Evolutionary conservation across 78 protist genomes (phyloP).

Genomic region (Dictyostelium brefeldianum): DNA sequence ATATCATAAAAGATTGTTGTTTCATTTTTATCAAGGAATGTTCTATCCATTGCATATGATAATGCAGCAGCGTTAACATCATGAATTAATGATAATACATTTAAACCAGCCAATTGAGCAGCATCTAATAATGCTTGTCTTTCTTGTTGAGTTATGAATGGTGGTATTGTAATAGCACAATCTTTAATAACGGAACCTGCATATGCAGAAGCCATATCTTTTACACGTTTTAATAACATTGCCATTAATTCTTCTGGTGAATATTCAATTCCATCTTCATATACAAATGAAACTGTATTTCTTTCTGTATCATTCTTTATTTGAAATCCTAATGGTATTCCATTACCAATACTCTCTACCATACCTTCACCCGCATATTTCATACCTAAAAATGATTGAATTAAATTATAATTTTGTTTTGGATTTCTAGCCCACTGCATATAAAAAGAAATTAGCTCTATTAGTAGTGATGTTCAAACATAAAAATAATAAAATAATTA

Average conservation of each 20-base stretch:
- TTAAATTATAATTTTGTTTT: slow-evolving; percentile 46
- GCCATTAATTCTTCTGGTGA: slow-evolving; percentile 82
- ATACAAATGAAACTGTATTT: slow-evolving; percentile 53
- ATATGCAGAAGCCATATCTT: slow-evolving; percentile 31
- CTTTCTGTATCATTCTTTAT: slow-evolving; percentile 57
- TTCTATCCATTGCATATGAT: slow-evolving; percentile 65
- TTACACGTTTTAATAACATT: slow-evolving; percentile 38
- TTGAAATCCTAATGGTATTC: slow-evolving; percentile 41
- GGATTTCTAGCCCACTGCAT: slow-evolving; percentile 81
- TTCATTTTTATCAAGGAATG: slow-evolving; percentile 43
- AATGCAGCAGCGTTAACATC: slow-evolving; percentile 67
- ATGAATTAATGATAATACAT: slow-evolving; percentile 66
- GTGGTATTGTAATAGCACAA: slow-evolving; percentile 87
- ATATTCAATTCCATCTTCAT: slow-evolving; percentile 5
- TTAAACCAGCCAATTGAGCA: slow-evolving; percentile 81
- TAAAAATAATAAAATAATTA: no score
- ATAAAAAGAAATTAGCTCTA: no score
- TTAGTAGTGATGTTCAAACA: not conserved
- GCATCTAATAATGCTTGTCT: slow-evolving; percentile 89
- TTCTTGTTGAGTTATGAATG: slow-evolving; percentile 73
- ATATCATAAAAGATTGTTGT: slow-evolving; percentile 83
- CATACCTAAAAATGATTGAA: slow-evolving; percentile 36
- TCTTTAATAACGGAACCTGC: slow-evolving; percentile 26
- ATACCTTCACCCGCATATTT: slow-evolving; percentile 16
- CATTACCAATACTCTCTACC: slow-evolving; percentile 39